phyloP scores from a whole-genome alignment of 306 rosid genomes.

The Sesbania bispinosa region DNA sequence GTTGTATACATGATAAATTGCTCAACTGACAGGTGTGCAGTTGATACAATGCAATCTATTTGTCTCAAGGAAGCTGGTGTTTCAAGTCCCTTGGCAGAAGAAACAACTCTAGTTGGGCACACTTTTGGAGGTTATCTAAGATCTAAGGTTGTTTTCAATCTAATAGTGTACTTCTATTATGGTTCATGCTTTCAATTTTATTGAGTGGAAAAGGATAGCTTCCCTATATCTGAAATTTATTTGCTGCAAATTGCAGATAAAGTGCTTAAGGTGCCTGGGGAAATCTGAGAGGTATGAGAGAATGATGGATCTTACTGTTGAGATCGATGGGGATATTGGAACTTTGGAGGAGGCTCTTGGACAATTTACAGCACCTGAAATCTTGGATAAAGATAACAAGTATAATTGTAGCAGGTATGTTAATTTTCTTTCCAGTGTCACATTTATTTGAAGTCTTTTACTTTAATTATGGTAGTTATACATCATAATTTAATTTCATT shows the following conservation, averaged over 20 bases:
- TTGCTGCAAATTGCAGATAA: constrained; percentile 52
- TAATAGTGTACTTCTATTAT: neutral
- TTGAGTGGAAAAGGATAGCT: neutral
- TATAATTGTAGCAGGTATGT: constrained; percentile 70
- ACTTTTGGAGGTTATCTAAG: constrained; percentile 78
- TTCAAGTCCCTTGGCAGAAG: constrained; percentile 59
- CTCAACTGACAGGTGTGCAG: constrained; percentile 61
- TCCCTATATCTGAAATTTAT: constrained; percentile 14
- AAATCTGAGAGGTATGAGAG: constrained; percentile 67
- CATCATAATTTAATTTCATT: no score
- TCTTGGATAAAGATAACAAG: constrained; percentile 66
- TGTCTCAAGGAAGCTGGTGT: constrained; percentile 66
- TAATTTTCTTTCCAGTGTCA: neutral
- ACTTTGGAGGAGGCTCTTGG: constrained; percentile 84
- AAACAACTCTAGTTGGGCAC: constrained; percentile 68
- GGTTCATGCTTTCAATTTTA: constrained; percentile 5
- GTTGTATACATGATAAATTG: constrained; percentile 30
- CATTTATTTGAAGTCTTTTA: neutral
- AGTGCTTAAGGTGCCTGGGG: constrained; percentile 70
- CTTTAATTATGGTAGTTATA: no score
- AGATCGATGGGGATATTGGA: constrained; percentile 76
- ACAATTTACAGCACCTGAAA: constrained; percentile 75
- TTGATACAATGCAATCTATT: constrained; percentile 80
- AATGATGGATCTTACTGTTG: constrained; percentile 89
- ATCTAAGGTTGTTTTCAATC: constrained; percentile 58